phyloP scores from a whole-genome alignment of 1,139 yeast genomes.

The Kodamaea alishanica region DNA sequence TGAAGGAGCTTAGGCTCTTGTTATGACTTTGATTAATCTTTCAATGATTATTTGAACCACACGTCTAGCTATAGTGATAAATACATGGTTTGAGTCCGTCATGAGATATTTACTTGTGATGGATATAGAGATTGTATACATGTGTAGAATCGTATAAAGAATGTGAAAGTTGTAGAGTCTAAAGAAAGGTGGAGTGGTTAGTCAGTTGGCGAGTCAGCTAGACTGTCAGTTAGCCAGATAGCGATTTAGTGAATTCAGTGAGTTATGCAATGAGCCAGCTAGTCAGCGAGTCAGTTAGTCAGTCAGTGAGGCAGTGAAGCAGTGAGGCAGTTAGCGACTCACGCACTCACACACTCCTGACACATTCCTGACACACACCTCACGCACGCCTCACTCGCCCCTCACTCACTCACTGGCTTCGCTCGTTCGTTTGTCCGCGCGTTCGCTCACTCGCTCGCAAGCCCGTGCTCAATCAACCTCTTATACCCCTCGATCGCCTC shows the following conservation, averaged over 20 bases:
- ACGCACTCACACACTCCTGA: too few relatives aligned
- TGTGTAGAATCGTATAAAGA: conserved; percentile 8
- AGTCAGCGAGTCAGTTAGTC: too few relatives aligned
- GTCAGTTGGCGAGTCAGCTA: too few relatives aligned
- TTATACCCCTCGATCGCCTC: conserved; percentile 58
- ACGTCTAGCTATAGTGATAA: conserved; percentile 32
- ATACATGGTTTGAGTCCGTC: conserved; percentile 58
- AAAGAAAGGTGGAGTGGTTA: too few relatives aligned
- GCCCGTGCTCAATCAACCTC: conserved; percentile 33
- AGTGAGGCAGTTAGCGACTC: neutral
- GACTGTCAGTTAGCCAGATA: too few relatives aligned
- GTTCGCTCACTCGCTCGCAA: too few relatives aligned
- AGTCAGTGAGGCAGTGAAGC: too few relatives aligned
- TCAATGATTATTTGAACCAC: conserved; percentile 15
- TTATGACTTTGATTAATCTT: neutral
- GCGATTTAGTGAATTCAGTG: too few relatives aligned
- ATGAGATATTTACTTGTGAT: conserved; percentile 34
- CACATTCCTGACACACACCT: too few relatives aligned
- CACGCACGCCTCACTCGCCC: too few relatives aligned
- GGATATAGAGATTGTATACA: conserved; percentile 58
- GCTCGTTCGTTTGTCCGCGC: conserved; percentile 1
- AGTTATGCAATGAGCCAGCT: too few relatives aligned
- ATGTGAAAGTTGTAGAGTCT: neutral
- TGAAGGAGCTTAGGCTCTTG: neutral
- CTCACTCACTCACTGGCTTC: neutral